Evolutionary conservation across 768 basidiomycete genomes (phyloP), one percentile per base, ranked within the genome.

Genomic region (Phaffia tasmanica): DNA sequence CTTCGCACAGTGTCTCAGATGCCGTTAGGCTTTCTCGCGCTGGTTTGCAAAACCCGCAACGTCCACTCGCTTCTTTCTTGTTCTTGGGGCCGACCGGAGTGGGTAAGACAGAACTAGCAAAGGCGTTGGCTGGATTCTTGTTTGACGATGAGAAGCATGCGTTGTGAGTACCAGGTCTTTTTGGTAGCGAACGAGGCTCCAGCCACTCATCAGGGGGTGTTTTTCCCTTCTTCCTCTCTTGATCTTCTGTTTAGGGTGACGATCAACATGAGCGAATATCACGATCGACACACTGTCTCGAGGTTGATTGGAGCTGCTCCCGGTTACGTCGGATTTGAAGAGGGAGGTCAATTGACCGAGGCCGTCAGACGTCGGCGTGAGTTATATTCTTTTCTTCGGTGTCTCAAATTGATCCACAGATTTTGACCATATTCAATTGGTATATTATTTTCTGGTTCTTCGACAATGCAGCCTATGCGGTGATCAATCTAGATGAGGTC

Each of bases 251-350:
- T 11, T 68, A 88, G 86, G 63, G 89, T 92, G 70, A 88, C 86
- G 67, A 89, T 94, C 73, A 93, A 95, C 71, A 92, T 94, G 89
- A 87, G 88, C n/a, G 76, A 89, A 82, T 95, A 87, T 72, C 88
- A 89, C 60, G 92, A 93, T 70, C 83, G 91, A 63, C 89, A 97
- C 73, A 90, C 89, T 0, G 86, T 97, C 62, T 89, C 89, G 0
- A 81, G 91, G 4, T 79, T 97, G 27, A 89, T 97, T 61, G 94
- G 93, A 64, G 88, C 90, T 1, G 88, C 91, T 0, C 89, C 93
- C 9, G 93, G 93, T 3, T 94, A 92, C 72, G 85, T 95, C 51
- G 94, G 93, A 59, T 62, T 65, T 25, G 55, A 59, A 47, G 69
- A 69, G 80, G 83, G 92, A 11, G 76, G 76, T 11, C 90, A 93